A percentile compares a stretch with the other conserved stretches of the same genome.
Evolutionary conservation across 2,329 filamentous ascomycete species (phyloP).

Genomic region (Scorias spongiosa): DNA sequence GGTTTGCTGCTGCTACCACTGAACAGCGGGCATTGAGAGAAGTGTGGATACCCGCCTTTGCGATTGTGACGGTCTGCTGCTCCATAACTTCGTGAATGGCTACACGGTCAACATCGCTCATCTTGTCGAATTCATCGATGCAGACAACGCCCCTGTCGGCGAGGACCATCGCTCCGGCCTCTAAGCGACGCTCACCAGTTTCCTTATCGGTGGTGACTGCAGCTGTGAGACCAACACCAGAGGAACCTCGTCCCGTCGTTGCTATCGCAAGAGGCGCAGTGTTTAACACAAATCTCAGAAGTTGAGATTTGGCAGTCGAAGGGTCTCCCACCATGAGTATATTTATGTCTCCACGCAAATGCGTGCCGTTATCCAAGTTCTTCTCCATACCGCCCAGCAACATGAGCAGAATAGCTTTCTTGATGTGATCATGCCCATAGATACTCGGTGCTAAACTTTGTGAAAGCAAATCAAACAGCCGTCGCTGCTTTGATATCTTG

Average conservation of each 20-base stretch:
- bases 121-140: conserved; percentile 99
- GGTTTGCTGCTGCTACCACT: conserved; percentile 91
- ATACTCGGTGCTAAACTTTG: conserved; percentile 94
- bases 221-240: conserved; percentile 91
- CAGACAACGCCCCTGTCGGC: conserved; percentile 93
- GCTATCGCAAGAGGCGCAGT: conserved; percentile 93
- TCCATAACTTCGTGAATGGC: conserved; percentile 99
- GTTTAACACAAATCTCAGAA: conserved; percentile 91
- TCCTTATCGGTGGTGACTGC: conserved; percentile 96
- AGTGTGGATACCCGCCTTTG: conserved; percentile 95
- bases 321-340: conserved; percentile 98
- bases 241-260: conserved; percentile 86
- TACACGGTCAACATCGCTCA: conserved; percentile 95
- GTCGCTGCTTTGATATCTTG: conserved; percentile 87
- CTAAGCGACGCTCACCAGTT: conserved; percentile 83
- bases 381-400: conserved; percentile 93
- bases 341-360: conserved; percentile 96
- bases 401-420: conserved; percentile 93
- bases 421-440: conserved; percentile 92
- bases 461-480: conserved; percentile 80
- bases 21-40: conserved; percentile 93
- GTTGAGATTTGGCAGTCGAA: conserved; percentile 95
- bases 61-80: conserved; percentile 97
- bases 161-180: conserved; percentile 97
- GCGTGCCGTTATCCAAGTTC: conserved; percentile 93